Percentiles rank a stretch among this genome's conserved stretches.
phyloP scores from a whole-genome alignment of 768 basidiomycete genomes.

The Strobilomyces confusus region DNA sequence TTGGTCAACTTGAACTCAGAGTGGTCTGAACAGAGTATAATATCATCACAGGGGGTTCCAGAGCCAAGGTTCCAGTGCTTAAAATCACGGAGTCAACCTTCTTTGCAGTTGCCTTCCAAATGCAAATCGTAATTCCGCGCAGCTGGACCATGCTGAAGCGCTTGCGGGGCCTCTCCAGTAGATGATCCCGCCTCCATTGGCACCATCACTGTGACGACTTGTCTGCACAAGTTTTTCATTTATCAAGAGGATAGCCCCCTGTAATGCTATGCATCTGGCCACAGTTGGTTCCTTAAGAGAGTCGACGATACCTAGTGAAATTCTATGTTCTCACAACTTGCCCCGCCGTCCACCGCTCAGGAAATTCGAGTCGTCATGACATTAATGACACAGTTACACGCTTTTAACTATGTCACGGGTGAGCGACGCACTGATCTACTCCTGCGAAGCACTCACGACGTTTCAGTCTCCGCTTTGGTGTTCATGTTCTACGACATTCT shows the following conservation, averaged over 20 bases:
- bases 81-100: no score
- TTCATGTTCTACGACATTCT: conserved; percentile 22
- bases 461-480: conserved; percentile 11
- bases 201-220: background rate
- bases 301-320: background rate
- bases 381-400: conserved; percentile 11
- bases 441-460: background rate
- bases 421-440: background rate
- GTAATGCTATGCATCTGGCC: background rate
- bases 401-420: conserved; percentile 16
- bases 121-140: no score
- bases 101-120: no score
- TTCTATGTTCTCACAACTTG: conserved; percentile 10
- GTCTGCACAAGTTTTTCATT: conserved; percentile 2
- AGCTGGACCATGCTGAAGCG: background rate
- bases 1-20: no score
- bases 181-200: background rate
- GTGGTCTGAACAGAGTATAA: no score
- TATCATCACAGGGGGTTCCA: no score
- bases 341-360: background rate
- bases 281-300: background rate
- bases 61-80: no score
- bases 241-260: background rate
- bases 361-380: conserved; percentile 1
- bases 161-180: background rate